Base-by-base conservation (phyloP, 169 alveolate genomes). In the Nephromyces sp. region DNA sequence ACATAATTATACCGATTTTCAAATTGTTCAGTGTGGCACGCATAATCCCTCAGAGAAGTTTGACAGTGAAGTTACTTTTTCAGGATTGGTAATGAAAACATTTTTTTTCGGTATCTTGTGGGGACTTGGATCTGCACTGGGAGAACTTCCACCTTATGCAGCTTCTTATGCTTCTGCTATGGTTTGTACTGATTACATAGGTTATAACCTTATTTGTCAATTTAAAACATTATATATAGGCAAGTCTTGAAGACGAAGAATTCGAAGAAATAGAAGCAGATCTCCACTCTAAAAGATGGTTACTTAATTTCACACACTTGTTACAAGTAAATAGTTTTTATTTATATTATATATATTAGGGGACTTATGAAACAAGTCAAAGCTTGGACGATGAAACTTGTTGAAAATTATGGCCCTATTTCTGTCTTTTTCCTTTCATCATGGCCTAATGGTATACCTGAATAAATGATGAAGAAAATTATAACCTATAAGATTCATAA, bases 121-220 rank as follows among this genome's bases (percentile, higher is more conserved):
- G 96, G 98, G 98, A n/a, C 68, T 89, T 6, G 98, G 98, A 29
- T 92, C 98, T 1, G 98, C 97, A 8, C 70, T 94, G 8, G 98
- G 98, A 1, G 98, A 94, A 80, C 81, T 94, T 31, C 98, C 98
- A 28, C 98, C 98, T n/a, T 94, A 94, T 72, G 92, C 92, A 52
- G 93, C 95, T 21, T 94, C 98, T 0, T 87, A 85, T 74, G 96
- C 96, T 22, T 95, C 95, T 22, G 78, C 92, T n/a, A 82, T 79
- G 74, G 84, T 84, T 33, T 35, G 74, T 22, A 43, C n/a, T 15
- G 57, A 43, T 43, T 43, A 43, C 57, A 43, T 43, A 15, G 15
- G 57, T 43, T 43, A n/a, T n/a, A n/a, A n/a, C n/a, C 57, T 43
- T 15, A 15, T 43, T 43, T 43, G 15, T 43, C 57, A 15, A 43